Base-by-base conservation (phyloP, 352 stramenopile species). In the Phytophthora pini region DNA sequence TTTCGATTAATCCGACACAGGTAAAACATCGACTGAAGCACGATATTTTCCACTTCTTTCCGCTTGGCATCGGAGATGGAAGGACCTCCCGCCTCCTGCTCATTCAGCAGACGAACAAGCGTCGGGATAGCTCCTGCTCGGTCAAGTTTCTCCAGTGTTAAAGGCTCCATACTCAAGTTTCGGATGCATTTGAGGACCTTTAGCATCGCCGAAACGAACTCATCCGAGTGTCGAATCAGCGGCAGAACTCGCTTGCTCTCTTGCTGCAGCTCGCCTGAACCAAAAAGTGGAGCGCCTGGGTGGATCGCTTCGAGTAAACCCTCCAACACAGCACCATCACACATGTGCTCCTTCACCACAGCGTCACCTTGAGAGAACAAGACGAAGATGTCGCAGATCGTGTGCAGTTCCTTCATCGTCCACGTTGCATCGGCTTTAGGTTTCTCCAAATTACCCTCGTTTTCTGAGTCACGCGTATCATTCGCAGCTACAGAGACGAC, bases 281-380 rank as follows among this genome's bases (percentile, higher is more conserved):
- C 39, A 46, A 61, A 66, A 22, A 63, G 49, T n/a, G 66, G 52
- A 29, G 49, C 39, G 0, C 44, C 62, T 17, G 73, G 79, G 60
- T 78, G 62, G 7, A 92, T 74, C 2, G 84, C 84, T 57, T 83
- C 62, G 3, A 93, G 57, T 11, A 94, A 58, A 4, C 87, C 87
- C 61, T 93, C 73, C 7, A 95, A 56, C 5, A 96, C 85, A 15
- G 68, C 82, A 10, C 84, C 77, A 38, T 97, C 89, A 26, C 90
- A 96, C 80, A 98, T 92, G 56, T 97, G 90, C 44, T 98, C 90
- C 72, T 98, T 98, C 12, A 98, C 92, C 10, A 97, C 80, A 3
- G 78, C 80, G 60, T 98, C 93, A 15, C 90, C 91, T 69, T 98
- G 93, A 34, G 92, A 97, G 72, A 98, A 98, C 4, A 96, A 72